phyloP scores from a whole-genome alignment of 306 rosid species.

The Sicyos edulis region DNA sequence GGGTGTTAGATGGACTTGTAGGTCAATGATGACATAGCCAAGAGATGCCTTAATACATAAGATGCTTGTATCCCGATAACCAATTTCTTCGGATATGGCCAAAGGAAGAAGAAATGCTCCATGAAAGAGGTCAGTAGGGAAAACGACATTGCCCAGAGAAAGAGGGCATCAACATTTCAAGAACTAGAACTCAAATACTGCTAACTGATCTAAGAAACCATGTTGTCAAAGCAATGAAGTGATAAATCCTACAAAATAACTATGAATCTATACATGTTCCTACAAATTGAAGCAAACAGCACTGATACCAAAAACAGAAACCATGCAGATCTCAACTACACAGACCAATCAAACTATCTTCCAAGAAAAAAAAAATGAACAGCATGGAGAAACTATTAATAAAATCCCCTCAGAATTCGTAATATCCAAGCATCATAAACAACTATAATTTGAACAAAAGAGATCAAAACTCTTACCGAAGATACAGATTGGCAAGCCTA shows the following conservation, averaged over 20 bases:
- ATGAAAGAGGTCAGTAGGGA: too few species aligned
- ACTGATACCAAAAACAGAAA: conserved; percentile 11
- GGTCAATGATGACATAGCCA: too few species aligned
- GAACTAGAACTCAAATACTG: background rate
- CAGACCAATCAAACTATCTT: background rate
- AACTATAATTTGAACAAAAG: conserved; percentile 1
- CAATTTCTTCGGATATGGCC: too few species aligned
- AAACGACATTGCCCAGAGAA: too few species aligned
- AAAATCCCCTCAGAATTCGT: conserved; percentile 7
- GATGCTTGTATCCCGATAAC: too few species aligned
- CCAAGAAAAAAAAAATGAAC: background rate
- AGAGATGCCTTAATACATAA: too few species aligned
- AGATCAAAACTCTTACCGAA: conserved; percentile 45
- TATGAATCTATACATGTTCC: background rate
- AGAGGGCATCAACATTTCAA: background rate
- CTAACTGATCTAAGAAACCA: conserved; percentile 4
- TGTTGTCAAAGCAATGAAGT: background rate
- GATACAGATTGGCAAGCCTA: conserved; percentile 69
- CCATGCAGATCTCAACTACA: conserved; percentile 15
- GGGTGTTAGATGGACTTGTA: too few species aligned
- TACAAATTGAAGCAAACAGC: background rate
- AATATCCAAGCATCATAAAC: background rate
- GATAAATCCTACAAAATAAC: background rate
- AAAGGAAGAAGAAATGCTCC: too few species aligned
- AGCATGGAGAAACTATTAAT: background rate